A percentile compares a stretch with the other conserved stretches of the same genome.
Evolutionary conservation across 2,329 filamentous ascomycete species (phyloP).

Genomic region (Penicillium oxalicum): DNA sequence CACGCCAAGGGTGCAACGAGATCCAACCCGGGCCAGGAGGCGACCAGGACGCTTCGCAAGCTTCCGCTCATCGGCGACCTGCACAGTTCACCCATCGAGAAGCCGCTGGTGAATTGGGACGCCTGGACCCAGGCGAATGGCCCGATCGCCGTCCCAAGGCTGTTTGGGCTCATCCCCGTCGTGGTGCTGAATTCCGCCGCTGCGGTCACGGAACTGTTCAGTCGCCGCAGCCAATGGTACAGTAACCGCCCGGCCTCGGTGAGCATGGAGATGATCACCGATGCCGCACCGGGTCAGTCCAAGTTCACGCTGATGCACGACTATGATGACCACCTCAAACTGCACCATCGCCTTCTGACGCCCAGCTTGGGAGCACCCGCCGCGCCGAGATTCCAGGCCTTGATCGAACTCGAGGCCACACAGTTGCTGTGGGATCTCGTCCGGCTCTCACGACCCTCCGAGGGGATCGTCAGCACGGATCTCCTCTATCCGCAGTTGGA

Average conservation of each 20-base stretch:
- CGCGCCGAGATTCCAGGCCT: conserved; percentile 44
- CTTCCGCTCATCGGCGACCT: conserved; percentile 29
- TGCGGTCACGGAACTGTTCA: conserved; percentile 36
- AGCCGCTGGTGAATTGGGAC: conserved; percentile 26
- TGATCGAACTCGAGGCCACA: conserved; percentile 47
- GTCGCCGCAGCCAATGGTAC: conserved; percentile 38
- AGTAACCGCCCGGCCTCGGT: conserved; percentile 36
- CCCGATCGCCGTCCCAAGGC: conserved; percentile 24
- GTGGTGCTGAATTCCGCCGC: conserved; percentile 35
- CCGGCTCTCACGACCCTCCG: conserved; percentile 8
- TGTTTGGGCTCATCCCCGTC: conserved; percentile 33
- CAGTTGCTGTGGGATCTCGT: conserved; percentile 42
- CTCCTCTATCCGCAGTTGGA: conserved; percentile 47
- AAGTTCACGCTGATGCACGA: conserved; percentile 42
- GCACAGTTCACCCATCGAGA: conserved; percentile 24
- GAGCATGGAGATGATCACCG: conserved; percentile 36
- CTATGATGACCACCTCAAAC: conserved; percentile 47
- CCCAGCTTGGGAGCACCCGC: conserved; percentile 46
- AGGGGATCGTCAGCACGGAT: conserved; percentile 10
- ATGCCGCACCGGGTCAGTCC: conserved; percentile 15
- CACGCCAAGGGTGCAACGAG: too few species aligned
- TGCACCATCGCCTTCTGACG: conserved; percentile 42
- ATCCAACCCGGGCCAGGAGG: too few species aligned
- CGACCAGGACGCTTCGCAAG: conserved; percentile 4
- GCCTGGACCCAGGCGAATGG: conserved; percentile 34